A percentile compares a stretch with the other conserved stretches of the same genome.
These are phyloP conservation scores for Trypanosoma mega DNA, from an alignment of 208 protist species.

Conservation along the genomic window DNA sequence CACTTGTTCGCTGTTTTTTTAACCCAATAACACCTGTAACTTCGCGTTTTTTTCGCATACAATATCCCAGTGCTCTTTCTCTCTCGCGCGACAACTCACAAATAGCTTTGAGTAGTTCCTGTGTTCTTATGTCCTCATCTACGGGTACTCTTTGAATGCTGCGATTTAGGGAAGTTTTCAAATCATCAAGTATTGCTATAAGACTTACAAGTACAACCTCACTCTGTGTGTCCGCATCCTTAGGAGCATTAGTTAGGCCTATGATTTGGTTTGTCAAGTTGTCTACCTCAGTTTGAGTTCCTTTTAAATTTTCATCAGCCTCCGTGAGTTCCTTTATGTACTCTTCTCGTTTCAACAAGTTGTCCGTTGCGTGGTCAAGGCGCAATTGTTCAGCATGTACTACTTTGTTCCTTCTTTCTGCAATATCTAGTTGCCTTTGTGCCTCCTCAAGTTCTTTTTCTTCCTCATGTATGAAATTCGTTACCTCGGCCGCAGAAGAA, in stretches of 20 bases:
- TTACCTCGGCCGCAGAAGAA: conserved; percentile 20
- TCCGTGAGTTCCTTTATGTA: conserved; percentile 62
- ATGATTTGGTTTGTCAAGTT: conserved; percentile 48
- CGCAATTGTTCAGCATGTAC: conserved; percentile 32
- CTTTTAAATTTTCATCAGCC: conserved; percentile 43
- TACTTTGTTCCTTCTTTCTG: conserved; percentile 33
- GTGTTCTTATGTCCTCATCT: conserved; percentile 55
- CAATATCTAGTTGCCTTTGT: conserved; percentile 22
- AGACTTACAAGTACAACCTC: conserved; percentile 62
- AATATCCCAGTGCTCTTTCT: conserved; percentile 55
- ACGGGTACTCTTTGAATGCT: conserved; percentile 45
- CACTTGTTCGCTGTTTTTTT: conserved; percentile 65
- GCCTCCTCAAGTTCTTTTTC: conserved; percentile 24
- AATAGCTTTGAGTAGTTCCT: conserved; percentile 70
- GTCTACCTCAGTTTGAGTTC: conserved; percentile 38
- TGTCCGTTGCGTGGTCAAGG: conserved; percentile 1
- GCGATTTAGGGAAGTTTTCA: conserved; percentile 56
- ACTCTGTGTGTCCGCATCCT: conserved; percentile 42
- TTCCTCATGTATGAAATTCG: conserved; percentile 23
- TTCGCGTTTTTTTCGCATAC: conserved; percentile 69
- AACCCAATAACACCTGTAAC: conserved; percentile 56
- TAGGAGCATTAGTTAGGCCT: conserved; percentile 30
- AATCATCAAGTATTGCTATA: conserved; percentile 77
- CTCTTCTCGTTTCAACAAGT: conserved; percentile 41
- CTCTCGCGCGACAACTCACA: conserved; percentile 76